Evolutionary conservation across 176 grass and related monocot species (phyloP).

Genomic region (Saccharum officinarum): DNA sequence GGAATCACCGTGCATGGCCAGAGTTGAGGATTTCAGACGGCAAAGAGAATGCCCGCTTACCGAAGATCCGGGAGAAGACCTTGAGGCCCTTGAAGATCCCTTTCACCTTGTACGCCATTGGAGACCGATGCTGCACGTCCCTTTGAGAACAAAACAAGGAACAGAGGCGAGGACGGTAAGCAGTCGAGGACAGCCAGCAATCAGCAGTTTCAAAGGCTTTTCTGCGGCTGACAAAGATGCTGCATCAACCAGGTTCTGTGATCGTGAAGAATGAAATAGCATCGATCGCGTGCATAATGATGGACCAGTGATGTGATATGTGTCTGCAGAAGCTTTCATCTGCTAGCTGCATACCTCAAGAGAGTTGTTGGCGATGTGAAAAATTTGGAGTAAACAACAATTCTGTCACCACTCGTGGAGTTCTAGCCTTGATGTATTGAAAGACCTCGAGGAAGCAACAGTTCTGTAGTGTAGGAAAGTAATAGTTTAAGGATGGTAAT

Average conservation of each 20-base stretch:
- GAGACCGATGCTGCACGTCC: background rate
- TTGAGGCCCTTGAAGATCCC: conserved; percentile 77
- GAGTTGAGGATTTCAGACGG: background rate
- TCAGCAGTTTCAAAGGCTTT: conserved; percentile 17
- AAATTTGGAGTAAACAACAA: conserved; percentile 6
- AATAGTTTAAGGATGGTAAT: background rate
- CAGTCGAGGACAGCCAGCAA: background rate
- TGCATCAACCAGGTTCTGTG: conserved; percentile 17
- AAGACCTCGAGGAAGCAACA: background rate
- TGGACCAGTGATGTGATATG: background rate
- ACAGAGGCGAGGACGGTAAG: background rate
- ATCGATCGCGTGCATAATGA: background rate
- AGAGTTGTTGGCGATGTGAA: conserved; percentile 30
- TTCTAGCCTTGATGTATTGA: background rate
- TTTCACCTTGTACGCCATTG: conserved; percentile 80
- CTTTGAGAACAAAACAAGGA: conserved; percentile 24
- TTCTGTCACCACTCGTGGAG: background rate
- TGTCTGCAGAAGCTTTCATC: background rate
- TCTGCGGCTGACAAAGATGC: conserved; percentile 33
- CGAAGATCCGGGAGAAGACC: conserved; percentile 75
- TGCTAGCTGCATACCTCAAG: background rate
- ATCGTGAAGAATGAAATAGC: background rate
- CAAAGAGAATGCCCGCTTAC: conserved; percentile 14
- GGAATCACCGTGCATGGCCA: background rate
- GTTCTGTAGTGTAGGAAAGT: background rate